A percentile compares a stretch with the other conserved stretches of the same genome.
phyloP scores from a whole-genome alignment of 2,329 filamentous ascomycete species.

The Sclerotinia spermophila region DNA sequence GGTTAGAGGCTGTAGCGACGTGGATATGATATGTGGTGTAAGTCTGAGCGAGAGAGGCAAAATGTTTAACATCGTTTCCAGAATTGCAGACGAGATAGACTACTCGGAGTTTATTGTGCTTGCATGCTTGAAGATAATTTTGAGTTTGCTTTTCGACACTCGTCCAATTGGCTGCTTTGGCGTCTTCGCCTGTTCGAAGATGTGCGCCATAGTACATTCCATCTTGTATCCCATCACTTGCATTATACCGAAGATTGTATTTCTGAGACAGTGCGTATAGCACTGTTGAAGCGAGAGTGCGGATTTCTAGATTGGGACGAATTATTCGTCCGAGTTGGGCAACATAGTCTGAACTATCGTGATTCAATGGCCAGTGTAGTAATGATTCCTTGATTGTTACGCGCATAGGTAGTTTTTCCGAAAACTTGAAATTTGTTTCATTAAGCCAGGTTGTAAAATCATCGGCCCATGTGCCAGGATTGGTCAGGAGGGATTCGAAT shows the following conservation, averaged over 20 bases:
- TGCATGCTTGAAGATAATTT: constrained; percentile 17
- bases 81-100: constrained; percentile 8
- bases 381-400: constrained; percentile 28
- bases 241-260: constrained; percentile 32
- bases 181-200: constrained; percentile 40
- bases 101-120: constrained; percentile 4
- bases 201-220: constrained; percentile 40
- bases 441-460: constrained; percentile 32
- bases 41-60: constrained; percentile 1
- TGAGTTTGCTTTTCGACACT: background rate
- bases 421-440: constrained; percentile 21
- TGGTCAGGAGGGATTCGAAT: constrained; percentile 3
- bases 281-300: constrained; percentile 27
- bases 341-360: constrained; percentile 26
- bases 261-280: constrained; percentile 34
- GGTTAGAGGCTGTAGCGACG: background rate
- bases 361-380: constrained; percentile 28
- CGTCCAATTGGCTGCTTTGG: constrained; percentile 22
- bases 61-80: background rate
- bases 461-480: constrained; percentile 27
- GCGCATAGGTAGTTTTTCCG: constrained; percentile 25
- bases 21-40: constrained; percentile 3
- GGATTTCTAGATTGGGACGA: constrained; percentile 27
- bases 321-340: constrained; percentile 27
- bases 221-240: constrained; percentile 28